phyloP scores from a whole-genome alignment of 495 filamentous ascomycete genomes.

The Hyaloscypha hepaticicola region DNA sequence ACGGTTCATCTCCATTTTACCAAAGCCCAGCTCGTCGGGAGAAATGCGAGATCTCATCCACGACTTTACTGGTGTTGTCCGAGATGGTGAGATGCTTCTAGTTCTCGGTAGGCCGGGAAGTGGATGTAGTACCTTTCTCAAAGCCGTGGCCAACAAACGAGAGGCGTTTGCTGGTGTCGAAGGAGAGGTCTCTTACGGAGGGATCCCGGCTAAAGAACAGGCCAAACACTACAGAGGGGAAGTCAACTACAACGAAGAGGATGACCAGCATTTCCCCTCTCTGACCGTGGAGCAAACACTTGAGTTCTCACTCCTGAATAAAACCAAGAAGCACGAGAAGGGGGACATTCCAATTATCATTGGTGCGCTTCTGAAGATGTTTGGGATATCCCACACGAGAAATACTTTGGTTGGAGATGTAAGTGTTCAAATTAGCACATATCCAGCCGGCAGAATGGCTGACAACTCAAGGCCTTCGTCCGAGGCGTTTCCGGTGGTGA shows the following conservation, averaged over 20 bases:
- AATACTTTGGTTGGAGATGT: slow-evolving; percentile 45
- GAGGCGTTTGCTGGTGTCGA: slow-evolving; percentile 62
- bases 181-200: slow-evolving; percentile 75
- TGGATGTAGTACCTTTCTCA: slow-evolving; percentile 80
- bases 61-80: slow-evolving; percentile 75
- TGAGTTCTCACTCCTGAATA: slow-evolving; percentile 79
- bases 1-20: slow-evolving; percentile 62
- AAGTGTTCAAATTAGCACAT: background rate
- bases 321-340: slow-evolving; percentile 72
- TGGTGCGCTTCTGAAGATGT: slow-evolving; percentile 63
- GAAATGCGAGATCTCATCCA: slow-evolving; percentile 62
- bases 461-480: slow-evolving; percentile 41
- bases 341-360: slow-evolving; percentile 66
- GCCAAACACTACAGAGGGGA: slow-evolving; percentile 72
- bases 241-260: slow-evolving; percentile 80
- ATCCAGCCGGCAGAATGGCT: background rate
- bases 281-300: slow-evolving; percentile 74
- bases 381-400: slow-evolving; percentile 67
- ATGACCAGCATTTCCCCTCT: slow-evolving; percentile 75
- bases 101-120: slow-evolving; percentile 78
- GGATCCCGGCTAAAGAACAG: slow-evolving; percentile 69
- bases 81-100: slow-evolving; percentile 81
- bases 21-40: slow-evolving; percentile 42
- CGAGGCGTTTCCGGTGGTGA: slow-evolving; percentile 72
- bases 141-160: slow-evolving; percentile 71